phyloP scores from a whole-genome alignment of 345 rosid species.

The Cardamine chenopodiifolia region DNA sequence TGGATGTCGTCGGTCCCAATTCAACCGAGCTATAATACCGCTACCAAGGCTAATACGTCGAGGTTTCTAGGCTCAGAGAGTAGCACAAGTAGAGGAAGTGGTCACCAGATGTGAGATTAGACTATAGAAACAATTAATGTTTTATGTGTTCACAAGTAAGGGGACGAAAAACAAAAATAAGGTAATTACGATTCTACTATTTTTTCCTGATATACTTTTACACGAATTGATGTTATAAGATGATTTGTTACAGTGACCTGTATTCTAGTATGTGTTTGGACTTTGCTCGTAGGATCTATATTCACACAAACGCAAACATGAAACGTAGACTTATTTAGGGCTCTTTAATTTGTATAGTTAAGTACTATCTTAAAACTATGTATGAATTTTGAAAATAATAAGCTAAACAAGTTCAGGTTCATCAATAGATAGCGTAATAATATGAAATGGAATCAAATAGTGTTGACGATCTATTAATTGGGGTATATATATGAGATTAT shows the following conservation, averaged over 20 bases:
- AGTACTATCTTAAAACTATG: neutral
- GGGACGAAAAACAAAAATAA: conserved; percentile 14
- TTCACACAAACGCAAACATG: conserved; percentile 11
- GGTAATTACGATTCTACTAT: conserved; percentile 13
- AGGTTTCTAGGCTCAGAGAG: conserved; percentile 15
- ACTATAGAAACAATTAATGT: conserved; percentile 18
- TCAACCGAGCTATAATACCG: conserved; percentile 20
- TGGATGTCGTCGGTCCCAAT: conserved; percentile 29
- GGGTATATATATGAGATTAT: neutral
- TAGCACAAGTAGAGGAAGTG: conserved; percentile 31
- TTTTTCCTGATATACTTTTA: neutral
- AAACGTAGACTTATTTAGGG: neutral
- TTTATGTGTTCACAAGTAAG: conserved; percentile 23
- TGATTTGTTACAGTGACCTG: conserved; percentile 1
- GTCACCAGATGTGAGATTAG: conserved; percentile 26
- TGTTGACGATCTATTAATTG: neutral
- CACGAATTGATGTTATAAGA: neutral
- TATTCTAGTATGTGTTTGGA: conserved; percentile 8
- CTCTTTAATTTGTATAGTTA: neutral
- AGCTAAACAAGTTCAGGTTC: conserved; percentile 11
- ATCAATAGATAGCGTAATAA: neutral
- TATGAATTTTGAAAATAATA: conserved; percentile 2
- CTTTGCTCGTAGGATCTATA: neutral
- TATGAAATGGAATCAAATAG: neutral
- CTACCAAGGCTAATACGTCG: neutral